These are phyloP conservation scores for Penicillium sclerotigenum DNA, from an alignment of 2,329 filamentous ascomycete genomes.

Conservation along the genomic window DNA sequence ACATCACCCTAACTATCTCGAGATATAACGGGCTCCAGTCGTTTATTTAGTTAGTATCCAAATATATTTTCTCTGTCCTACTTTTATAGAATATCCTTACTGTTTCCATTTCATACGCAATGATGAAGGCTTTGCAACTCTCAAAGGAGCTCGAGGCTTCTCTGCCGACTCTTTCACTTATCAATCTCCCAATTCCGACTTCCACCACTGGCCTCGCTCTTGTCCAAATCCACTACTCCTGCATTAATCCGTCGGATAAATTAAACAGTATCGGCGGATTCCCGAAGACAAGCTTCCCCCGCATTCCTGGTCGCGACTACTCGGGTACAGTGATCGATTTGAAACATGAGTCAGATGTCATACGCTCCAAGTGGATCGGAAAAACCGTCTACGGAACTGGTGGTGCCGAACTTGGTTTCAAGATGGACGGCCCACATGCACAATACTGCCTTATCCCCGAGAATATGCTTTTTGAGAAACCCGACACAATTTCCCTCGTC, in stretches of 20 bases:
- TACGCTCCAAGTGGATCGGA: slow-evolving; percentile 17
- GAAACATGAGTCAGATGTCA: slow-evolving; percentile 7
- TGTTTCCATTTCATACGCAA: background rate
- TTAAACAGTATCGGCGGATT: slow-evolving; percentile 34
- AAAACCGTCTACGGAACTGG: slow-evolving; percentile 32
- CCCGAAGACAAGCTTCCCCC: slow-evolving; percentile 27
- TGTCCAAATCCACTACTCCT: slow-evolving; percentile 27
- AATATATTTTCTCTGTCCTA: background rate
- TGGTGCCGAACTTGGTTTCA: slow-evolving; percentile 26
- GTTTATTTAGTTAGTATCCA: background rate
- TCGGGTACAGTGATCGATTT: slow-evolving; percentile 27
- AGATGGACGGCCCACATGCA: slow-evolving; percentile 27
- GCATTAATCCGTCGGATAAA: slow-evolving; percentile 31
- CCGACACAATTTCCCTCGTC: slow-evolving; percentile 15
- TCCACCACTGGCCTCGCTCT: slow-evolving; percentile 21
- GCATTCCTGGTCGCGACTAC: slow-evolving; percentile 34
- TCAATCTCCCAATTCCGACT: slow-evolving; percentile 15
- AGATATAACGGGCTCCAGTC: background rate
- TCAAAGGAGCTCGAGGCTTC: background rate
- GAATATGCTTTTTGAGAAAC: slow-evolving; percentile 20
- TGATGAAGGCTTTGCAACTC: background rate
- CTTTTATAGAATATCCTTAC: background rate
- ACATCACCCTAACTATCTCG: background rate
- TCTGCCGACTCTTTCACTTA: background rate
- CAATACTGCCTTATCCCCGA: slow-evolving; percentile 25